Evolutionary conservation across 2,329 filamentous ascomycete genomes (phyloP), one percentile per base, ranked within the genome.

Genomic region (Colletotrichum sp.): DNA sequence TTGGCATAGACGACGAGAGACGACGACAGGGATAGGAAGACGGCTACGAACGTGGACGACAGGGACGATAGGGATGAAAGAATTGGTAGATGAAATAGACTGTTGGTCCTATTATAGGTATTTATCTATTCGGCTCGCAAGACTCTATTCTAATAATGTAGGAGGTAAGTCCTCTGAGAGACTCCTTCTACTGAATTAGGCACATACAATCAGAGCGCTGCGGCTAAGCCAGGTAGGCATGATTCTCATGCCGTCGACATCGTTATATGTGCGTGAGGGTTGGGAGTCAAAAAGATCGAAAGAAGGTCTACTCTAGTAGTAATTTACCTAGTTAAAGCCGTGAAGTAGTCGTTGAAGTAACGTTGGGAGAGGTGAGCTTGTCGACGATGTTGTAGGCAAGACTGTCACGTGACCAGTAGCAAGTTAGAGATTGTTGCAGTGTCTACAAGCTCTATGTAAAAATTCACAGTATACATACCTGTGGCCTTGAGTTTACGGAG

Each of bases 101-200:
- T 10, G 2, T 43, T 6, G 1, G 39, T n/a, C 39, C 16, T 0
- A n/a, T 10, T n/a, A 10, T n/a, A n/a, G 5, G 16, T 43, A n/a
- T 0, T 43, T 10, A n/a, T 43, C 16, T n/a, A 1, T 1, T 0
- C 8, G 39, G 39, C 5, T 43, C 8, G 39, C 39, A 10, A 43
- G 16, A 18, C 39, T 10, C 39, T 10, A 43, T 43, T 43, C 39
- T 0, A 6, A 10, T n/a, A 7, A 43, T 18, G 39, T 6, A 39
- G 2, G 36, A 39, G 15, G 0, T 18, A 39, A 18, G 36, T 39
- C 0, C 7, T 39, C 36, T 16, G 36, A 39, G 36, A 39, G 36
- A 39, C 36, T 39, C 36, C 15, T 34, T 15, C 13, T n/a, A 10
- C 16, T 10, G 16, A 10, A 43, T 43, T 43, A 43, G 16, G 39